Evolutionary conservation across 805 yeast genomes (phyloP), one percentile per base, ranked within the genome.

Genomic region (Zygosaccharomyces bisporus): DNA sequence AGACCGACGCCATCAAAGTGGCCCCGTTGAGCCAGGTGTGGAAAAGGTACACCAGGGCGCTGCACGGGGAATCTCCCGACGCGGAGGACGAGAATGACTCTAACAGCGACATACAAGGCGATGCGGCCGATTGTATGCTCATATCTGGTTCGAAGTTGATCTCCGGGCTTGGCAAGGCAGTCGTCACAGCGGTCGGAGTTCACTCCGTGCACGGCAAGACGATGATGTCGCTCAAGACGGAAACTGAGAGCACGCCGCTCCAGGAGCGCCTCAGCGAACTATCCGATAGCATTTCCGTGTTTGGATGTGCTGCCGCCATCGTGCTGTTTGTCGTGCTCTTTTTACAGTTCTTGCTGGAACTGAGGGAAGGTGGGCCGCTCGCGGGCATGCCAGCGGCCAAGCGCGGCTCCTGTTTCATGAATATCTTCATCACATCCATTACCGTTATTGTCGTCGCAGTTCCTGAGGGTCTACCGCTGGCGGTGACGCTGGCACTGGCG

Each of bases 391-490:
- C 77, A 0, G 67, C 86, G 5, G 77, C 96, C 6, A 77, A 81
- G 58, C 90, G 89, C 68, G 97, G 96, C 53, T 80, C 86, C 44
- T 76, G 76, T 53, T 90, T 90, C 55, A 71, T 93, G 70, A 83
- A 87, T 57, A 86, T 91, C 45, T 72, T 93, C 48, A 93, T 93
- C 58, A 87, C 93, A 18, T 84, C 98, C 1, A 85, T 93, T 48
- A 89, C 99, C 0, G 77, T 93, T 55, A 81, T 93, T 21, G 99
- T 91, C 12, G 99, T 93, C 40, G 99, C 99, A 0, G 96, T 93
- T n/a, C 99, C 99, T 3, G 99, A 93, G 68, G 99, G 99, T 50
- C 75, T 93, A 45, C 99, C 99, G 1, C 72, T 93, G 45, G 99
- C 99, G 2, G 99, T 93, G 13, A 93, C 99, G 1, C 73, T 93